Evolutionary conservation across 179 eudicot species (phyloP).

Genomic region (Patellifolia procumbens): DNA sequence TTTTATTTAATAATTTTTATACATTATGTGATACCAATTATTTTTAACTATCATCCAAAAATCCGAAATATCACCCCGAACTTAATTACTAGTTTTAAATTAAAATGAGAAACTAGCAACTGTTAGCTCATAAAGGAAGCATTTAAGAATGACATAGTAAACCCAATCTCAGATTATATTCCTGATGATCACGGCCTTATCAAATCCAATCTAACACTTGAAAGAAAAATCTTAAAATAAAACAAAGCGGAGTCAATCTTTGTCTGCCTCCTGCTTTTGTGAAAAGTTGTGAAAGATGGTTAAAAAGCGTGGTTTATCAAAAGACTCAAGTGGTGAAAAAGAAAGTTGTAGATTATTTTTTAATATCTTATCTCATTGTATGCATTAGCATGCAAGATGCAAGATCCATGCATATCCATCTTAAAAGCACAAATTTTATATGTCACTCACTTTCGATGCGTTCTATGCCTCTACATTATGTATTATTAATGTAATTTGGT

Average conservation of each 20-base stretch:
- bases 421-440: slow-evolving; percentile 24
- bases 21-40: too few species aligned
- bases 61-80: too few species aligned
- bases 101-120: too few species aligned
- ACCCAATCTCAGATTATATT: slow-evolving; percentile 23
- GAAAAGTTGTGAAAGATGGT: slow-evolving; percentile 34
- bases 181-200: slow-evolving; percentile 14
- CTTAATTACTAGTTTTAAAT: too few species aligned
- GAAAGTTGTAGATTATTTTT: slow-evolving; percentile 4
- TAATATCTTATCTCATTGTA: background rate
- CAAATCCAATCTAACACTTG: slow-evolving; percentile 21
- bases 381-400: slow-evolving; percentile 9
- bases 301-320: slow-evolving; percentile 17
- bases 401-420: slow-evolving; percentile 33
- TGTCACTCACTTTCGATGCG: background rate
- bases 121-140: too few species aligned
- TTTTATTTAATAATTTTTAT: too few species aligned
- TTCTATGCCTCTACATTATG: background rate
- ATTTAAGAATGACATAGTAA: too few species aligned
- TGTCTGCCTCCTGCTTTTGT: slow-evolving; percentile 24
- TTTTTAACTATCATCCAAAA: too few species aligned
- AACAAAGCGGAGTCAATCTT: slow-evolving; percentile 4
- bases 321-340: slow-evolving; percentile 27
- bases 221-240: background rate
- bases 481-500: too few species aligned